These are phyloP conservation scores for Rhizomucor miehei DNA, from an alignment of 371 early-diverging fungal genomes.

Conservation along the genomic window DNA sequence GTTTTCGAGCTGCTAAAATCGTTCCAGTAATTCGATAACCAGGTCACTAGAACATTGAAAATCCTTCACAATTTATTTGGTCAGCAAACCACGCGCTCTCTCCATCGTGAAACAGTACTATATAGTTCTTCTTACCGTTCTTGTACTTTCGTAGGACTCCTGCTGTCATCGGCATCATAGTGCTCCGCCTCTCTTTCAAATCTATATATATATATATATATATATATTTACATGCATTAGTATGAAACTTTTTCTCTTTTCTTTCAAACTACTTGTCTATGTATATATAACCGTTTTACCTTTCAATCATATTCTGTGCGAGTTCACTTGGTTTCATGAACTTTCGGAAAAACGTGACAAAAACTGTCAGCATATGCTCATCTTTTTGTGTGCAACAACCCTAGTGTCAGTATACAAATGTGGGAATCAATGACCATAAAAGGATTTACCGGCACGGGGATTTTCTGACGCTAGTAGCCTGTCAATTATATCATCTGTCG, in stretches of 20 bases:
- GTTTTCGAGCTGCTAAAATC: slow-evolving; percentile 51
- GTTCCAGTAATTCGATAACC: slow-evolving; percentile 53
- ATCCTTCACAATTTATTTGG: slow-evolving; percentile 4
- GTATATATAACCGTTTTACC: too few relatives aligned
- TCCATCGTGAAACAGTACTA: too few relatives aligned
- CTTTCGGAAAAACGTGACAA: slow-evolving; percentile 53
- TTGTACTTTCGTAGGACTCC: slow-evolving; percentile 30
- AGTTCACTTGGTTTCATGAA: slow-evolving; percentile 57
- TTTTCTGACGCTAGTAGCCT: slow-evolving; percentile 24
- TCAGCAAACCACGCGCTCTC: too few relatives aligned
- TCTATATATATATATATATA: slow-evolving; percentile 19
- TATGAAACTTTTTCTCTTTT: too few relatives aligned
- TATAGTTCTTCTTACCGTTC: slow-evolving; percentile 36
- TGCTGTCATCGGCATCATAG: too few relatives aligned
- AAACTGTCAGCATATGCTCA: slow-evolving; percentile 40
- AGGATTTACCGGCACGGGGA: slow-evolving; percentile 22
- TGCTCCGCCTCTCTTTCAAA: slow-evolving; percentile 39
- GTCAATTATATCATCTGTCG: slow-evolving; percentile 39
- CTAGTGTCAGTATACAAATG: background rate
- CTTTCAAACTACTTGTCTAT: too few relatives aligned
- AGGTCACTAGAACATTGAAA: slow-evolving; percentile 28
- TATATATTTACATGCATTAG: too few relatives aligned
- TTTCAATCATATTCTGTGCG: slow-evolving; percentile 40
- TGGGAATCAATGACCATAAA: background rate
- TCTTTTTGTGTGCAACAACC: slow-evolving; percentile 17